phyloP scores from a whole-genome alignment of 768 basidiomycete genomes.

The Termitomyces bulborhizus region DNA sequence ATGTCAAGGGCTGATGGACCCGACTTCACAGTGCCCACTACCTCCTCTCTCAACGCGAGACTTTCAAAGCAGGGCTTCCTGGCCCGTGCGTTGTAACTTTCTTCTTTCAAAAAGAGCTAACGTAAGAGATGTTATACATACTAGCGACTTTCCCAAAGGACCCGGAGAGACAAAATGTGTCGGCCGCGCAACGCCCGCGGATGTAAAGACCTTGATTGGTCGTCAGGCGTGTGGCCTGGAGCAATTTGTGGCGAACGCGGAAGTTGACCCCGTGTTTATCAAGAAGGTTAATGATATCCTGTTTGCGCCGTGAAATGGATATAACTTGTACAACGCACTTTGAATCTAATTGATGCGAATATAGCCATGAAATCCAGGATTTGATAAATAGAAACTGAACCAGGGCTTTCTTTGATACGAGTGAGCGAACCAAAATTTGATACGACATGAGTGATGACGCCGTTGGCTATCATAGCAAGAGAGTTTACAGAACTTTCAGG shows the following conservation, averaged over 20 bases:
- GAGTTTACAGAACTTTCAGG: too few species aligned
- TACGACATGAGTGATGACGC: too few species aligned
- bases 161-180: constrained; percentile 40
- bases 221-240: constrained; percentile 38
- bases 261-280: constrained; percentile 7
- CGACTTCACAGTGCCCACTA: constrained; percentile 32
- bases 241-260: constrained; percentile 1
- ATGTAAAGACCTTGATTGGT: constrained; percentile 29
- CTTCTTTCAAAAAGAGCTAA: not conserved
- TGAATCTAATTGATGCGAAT: not conserved
- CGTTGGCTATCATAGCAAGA: too few species aligned
- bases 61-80: constrained; percentile 42
- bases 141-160: constrained; percentile 48
- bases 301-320: not conserved
- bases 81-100: constrained; percentile 31
- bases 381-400: too few species aligned
- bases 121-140: not conserved
- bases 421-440: too few species aligned
- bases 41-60: constrained; percentile 41
- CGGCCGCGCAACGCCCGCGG: constrained; percentile 27
- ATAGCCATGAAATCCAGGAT: too few species aligned
- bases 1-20: too few species aligned
- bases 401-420: too few species aligned
- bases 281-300: constrained; percentile 16
- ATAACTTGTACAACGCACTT: not conserved